Percentiles rank a stretch among this genome's conserved stretches.
Conservation (phyloP, 2,329 filamentous ascomycete genomes). For the Didymella lethalis region DNA sequence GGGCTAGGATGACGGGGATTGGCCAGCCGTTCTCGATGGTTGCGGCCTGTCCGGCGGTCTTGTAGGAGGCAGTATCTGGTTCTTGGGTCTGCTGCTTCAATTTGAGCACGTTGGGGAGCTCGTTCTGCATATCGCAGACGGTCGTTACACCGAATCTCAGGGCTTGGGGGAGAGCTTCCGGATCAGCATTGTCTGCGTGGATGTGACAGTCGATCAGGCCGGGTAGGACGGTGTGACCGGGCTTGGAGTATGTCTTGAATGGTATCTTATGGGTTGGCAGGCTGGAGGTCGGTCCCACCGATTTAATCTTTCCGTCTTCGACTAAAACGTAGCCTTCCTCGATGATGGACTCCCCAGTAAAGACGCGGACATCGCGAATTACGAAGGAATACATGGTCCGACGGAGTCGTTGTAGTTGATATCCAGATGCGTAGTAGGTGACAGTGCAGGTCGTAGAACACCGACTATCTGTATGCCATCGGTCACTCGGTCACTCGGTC, state of each 20-base stretch:
- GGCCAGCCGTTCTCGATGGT: slow-evolving; percentile 64
- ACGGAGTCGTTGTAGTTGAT: background rate
- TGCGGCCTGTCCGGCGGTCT: slow-evolving; percentile 58
- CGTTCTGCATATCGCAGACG: slow-evolving; percentile 60
- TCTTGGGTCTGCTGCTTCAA: slow-evolving; percentile 39
- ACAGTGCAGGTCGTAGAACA: background rate
- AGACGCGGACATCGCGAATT: slow-evolving; percentile 56
- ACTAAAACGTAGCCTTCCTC: slow-evolving; percentile 54
- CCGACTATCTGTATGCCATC: background rate
- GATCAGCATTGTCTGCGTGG: slow-evolving; percentile 55
- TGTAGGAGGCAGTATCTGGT: slow-evolving; percentile 57
- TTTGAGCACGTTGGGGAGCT: slow-evolving; percentile 39
- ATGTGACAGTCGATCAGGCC: slow-evolving; percentile 62
- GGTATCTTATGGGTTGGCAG: slow-evolving; percentile 20
- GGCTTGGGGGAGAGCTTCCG: slow-evolving; percentile 53
- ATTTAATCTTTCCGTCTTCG: slow-evolving; percentile 52
- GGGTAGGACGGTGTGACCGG: slow-evolving; percentile 58
- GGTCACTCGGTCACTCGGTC: background rate
- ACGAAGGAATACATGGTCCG: slow-evolving; percentile 48
- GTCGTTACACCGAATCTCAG: slow-evolving; percentile 62
- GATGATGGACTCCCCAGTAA: slow-evolving; percentile 56
- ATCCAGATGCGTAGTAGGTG: background rate
- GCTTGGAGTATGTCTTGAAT: slow-evolving; percentile 51
- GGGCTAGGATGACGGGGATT: slow-evolving; percentile 52
- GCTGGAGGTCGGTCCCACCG: slow-evolving; percentile 34